Conservation (phyloP, 2,329 filamentous ascomycete genomes). For the Cercospora zeina region DNA sequence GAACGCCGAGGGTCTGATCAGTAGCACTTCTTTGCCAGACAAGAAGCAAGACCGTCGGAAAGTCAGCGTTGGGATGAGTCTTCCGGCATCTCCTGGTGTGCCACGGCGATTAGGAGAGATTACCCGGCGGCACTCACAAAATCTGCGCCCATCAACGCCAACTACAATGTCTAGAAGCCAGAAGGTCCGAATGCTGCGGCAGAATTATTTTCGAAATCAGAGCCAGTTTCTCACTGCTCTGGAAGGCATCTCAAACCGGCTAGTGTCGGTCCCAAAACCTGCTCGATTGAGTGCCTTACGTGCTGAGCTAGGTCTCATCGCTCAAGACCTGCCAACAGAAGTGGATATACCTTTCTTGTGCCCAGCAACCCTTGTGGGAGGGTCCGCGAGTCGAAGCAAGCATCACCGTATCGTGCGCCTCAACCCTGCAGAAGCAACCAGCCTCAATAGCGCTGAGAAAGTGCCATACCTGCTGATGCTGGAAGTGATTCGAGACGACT, state of each 20-base stretch:
- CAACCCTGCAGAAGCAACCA: slow-evolving; percentile 80
- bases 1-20: slow-evolving; percentile 36
- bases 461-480: slow-evolving; percentile 85
- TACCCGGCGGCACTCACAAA: slow-evolving; percentile 58
- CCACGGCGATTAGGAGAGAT: slow-evolving; percentile 41
- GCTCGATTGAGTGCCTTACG: slow-evolving; percentile 77
- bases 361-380: slow-evolving; percentile 70
- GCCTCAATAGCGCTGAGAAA: slow-evolving; percentile 82
- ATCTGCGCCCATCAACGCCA: slow-evolving; percentile 57
- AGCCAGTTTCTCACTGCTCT: slow-evolving; percentile 78
- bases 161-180: slow-evolving; percentile 65
- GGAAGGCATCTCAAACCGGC: slow-evolving; percentile 80
- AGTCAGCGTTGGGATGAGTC: slow-evolving; percentile 28
- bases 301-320: slow-evolving; percentile 77
- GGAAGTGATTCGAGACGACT: slow-evolving; percentile 77
- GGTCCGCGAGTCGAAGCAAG: slow-evolving; percentile 70
- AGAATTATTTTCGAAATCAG: slow-evolving; percentile 80
- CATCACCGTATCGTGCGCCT: slow-evolving; percentile 82
- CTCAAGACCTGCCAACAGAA: slow-evolving; percentile 77
- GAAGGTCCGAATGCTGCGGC: slow-evolving; percentile 70
- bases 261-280: slow-evolving; percentile 78
- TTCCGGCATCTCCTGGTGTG: slow-evolving; percentile 45
- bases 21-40: slow-evolving; percentile 41
- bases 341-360: slow-evolving; percentile 82
- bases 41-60: slow-evolving; percentile 27